phyloP scores from a whole-genome alignment of 1,284 basidiomycete genomes.

The Cutaneotrichosporon sp. region DNA sequence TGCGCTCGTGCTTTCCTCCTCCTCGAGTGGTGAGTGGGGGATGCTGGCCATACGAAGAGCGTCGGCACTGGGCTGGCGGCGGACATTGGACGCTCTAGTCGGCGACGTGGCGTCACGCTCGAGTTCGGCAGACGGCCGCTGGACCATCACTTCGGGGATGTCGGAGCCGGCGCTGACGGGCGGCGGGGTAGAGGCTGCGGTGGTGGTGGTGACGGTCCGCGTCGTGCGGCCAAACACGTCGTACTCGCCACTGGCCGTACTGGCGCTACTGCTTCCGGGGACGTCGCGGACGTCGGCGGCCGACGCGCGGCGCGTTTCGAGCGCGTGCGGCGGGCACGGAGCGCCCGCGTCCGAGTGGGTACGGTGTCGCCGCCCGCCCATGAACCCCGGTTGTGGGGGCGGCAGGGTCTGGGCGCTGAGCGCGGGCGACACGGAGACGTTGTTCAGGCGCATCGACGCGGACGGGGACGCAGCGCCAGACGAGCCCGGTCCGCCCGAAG shows the following conservation, averaged over 20 bases:
- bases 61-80: background rate
- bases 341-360: background rate
- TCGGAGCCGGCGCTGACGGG: conserved; percentile 1
- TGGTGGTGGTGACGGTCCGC: no score
- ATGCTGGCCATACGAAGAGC: background rate
- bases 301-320: background rate
- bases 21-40: background rate
- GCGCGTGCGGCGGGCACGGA: background rate
- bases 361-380: background rate
- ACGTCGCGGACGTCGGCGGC: background rate
- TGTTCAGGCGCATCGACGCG: background rate
- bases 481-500: background rate
- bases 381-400: background rate
- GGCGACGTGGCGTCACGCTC: no score
- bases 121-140: conserved; percentile 16
- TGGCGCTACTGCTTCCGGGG: background rate
- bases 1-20: background rate
- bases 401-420: background rate
- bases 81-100: background rate
- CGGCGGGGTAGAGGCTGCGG: background rate
- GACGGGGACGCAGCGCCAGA: background rate
- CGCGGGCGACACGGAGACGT: background rate
- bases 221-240: conserved; percentile 11
- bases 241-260: background rate
- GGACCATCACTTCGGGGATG: conserved; percentile 9